phyloP scores from a whole-genome alignment of 2,329 filamentous ascomycete species.

The Paraconiothyrium brasiliense region DNA sequence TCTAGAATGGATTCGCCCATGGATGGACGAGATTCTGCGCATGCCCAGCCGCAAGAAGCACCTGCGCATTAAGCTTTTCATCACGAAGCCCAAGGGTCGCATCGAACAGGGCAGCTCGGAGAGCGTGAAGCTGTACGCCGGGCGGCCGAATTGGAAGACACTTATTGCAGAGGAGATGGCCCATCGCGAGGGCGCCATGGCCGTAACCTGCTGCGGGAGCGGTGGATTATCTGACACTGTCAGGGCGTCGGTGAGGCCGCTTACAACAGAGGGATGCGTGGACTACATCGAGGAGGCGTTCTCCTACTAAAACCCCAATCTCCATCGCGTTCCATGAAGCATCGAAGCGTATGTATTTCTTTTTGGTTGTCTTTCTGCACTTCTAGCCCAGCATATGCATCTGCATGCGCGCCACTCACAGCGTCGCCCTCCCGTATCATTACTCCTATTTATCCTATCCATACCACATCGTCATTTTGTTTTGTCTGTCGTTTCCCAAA shows the following conservation, averaged over 20 bases:
- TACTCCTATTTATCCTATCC: background rate
- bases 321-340: background rate
- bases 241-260: slow-evolving; percentile 61
- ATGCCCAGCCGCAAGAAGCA: slow-evolving; percentile 68
- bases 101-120: slow-evolving; percentile 65
- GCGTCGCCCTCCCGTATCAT: slow-evolving; percentile 2
- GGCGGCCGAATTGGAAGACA: slow-evolving; percentile 64
- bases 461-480: background rate
- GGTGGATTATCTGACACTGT: slow-evolving; percentile 72
- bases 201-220: slow-evolving; percentile 70
- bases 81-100: slow-evolving; percentile 66
- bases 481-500: background rate
- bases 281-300: slow-evolving; percentile 74
- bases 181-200: slow-evolving; percentile 65
- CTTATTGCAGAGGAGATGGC: slow-evolving; percentile 67
- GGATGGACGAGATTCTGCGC: slow-evolving; percentile 72
- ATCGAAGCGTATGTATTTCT: slow-evolving; percentile 5
- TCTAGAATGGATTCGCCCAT: slow-evolving; percentile 70
- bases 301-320: slow-evolving; percentile 60
- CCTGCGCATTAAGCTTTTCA: slow-evolving; percentile 68
- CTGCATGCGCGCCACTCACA: slow-evolving; percentile 5
- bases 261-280: slow-evolving; percentile 62
- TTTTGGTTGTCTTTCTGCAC: slow-evolving; percentile 4
- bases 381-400: slow-evolving; percentile 14
- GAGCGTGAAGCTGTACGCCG: slow-evolving; percentile 69